Evolutionary conservation across 352 stramenopile genomes (phyloP).

Genomic region (Phytopythium chamaehyphon): DNA sequence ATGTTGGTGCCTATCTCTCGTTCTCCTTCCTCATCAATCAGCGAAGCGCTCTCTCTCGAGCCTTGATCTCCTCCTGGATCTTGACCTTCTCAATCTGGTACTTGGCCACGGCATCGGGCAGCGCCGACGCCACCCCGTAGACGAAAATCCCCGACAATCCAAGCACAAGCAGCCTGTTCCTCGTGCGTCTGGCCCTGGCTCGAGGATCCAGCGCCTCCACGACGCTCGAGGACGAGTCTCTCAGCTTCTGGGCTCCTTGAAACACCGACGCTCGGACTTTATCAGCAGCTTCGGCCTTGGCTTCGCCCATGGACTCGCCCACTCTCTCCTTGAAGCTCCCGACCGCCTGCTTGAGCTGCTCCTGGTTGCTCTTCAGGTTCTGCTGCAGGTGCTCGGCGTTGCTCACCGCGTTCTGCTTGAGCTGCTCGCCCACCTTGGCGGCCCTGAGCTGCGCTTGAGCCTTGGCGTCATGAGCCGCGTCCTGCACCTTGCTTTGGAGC

Average conservation of each 20-base stretch:
- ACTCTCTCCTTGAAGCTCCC: constrained; percentile 26
- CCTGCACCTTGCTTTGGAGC: constrained; percentile 10
- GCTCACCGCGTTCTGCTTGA: constrained; percentile 41
- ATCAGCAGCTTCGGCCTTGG: constrained; percentile 27
- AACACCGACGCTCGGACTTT: constrained; percentile 29
- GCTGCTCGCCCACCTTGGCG: constrained; percentile 18
- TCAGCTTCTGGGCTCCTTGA: constrained; percentile 41
- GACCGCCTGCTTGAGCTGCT: constrained; percentile 25
- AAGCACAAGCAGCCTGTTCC: constrained; percentile 56
- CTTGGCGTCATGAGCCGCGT: constrained; percentile 20
- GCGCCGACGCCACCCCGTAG: constrained; percentile 66
- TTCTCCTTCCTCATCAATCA: too few species aligned
- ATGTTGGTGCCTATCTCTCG: too few species aligned
- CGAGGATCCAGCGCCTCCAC: constrained; percentile 55
- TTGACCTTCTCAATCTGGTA: constrained; percentile 64
- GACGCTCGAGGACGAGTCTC: constrained; percentile 38
- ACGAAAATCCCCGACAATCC: constrained; percentile 64
- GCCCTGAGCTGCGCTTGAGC: constrained; percentile 19
- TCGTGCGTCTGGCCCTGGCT: constrained; percentile 23
- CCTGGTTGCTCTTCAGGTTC: constrained; percentile 37
- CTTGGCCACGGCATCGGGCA: constrained; percentile 60
- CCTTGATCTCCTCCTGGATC: constrained; percentile 43
- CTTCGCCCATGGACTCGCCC: constrained; percentile 25
- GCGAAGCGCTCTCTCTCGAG: too few species aligned
- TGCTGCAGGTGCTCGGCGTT: constrained; percentile 37